Conservation (phyloP, 2,329 filamentous ascomycete species). For the Tolypocladium inflatum region DNA sequence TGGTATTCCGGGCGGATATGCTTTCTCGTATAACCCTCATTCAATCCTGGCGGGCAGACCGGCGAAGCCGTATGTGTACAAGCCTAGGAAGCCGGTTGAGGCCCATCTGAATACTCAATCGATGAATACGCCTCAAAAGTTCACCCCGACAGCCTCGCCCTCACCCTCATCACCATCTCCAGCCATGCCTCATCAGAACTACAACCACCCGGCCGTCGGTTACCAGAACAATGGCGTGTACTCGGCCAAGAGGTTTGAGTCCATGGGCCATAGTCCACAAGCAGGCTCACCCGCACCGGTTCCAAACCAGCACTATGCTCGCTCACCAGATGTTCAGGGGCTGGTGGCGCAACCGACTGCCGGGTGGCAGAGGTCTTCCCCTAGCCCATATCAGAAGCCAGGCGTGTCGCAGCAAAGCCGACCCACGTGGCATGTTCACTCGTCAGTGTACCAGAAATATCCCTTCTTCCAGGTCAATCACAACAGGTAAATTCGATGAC, state of each 20-base stretch:
- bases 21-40: conserved; percentile 5
- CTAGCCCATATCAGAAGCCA: not conserved
- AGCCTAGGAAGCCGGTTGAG: conserved; percentile 31
- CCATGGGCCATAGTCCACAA: conserved; percentile 5
- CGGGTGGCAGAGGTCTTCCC: conserved; percentile 3
- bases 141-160: conserved; percentile 7
- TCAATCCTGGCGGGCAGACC: conserved; percentile 10
- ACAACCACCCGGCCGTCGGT: conserved; percentile 4
- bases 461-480: conserved; percentile 51
- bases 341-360: not conserved
- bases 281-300: not conserved
- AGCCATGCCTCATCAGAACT: conserved; percentile 3
- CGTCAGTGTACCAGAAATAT: conserved; percentile 42
- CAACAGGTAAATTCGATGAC: conserved; percentile 35
- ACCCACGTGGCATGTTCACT: conserved; percentile 23
- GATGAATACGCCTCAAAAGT: conserved; percentile 15
- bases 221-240: not conserved
- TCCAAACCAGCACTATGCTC: not conserved
- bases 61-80: conserved; percentile 45
- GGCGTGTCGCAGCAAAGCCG: conserved; percentile 14
- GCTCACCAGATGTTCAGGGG: not conserved
- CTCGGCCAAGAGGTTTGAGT: conserved; percentile 12
- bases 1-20: conserved; percentile 7
- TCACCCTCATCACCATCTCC: conserved; percentile 5
- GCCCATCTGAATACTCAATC: conserved; percentile 10